Conservation (phyloP, 2,329 filamentous ascomycete species). For the Fusarium abutilonis region DNA sequence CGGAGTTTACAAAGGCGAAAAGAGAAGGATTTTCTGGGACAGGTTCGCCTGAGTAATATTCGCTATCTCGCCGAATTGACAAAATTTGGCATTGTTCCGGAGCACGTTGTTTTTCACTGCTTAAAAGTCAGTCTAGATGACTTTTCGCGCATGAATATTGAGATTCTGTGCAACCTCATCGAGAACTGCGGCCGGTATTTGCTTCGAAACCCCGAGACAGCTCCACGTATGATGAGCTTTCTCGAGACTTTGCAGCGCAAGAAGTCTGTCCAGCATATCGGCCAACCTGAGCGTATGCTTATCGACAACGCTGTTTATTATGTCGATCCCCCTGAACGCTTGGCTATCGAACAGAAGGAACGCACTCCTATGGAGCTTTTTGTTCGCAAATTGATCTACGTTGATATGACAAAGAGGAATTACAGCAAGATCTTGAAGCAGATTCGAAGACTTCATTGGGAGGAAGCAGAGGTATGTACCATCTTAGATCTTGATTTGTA, state of each 20-base stretch:
- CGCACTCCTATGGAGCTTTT: conserved; percentile 92
- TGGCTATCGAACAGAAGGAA: conserved; percentile 96
- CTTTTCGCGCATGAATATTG: conserved; percentile 98
- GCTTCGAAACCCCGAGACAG: conserved; percentile 89
- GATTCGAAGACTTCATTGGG: conserved; percentile 95
- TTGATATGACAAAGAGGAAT: conserved; percentile 93
- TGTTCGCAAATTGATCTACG: conserved; percentile 89
- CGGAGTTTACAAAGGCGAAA: conserved; percentile 96
- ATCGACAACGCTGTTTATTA: conserved; percentile 99
- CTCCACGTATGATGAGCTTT: conserved; percentile 92
- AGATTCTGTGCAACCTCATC: conserved; percentile 94
- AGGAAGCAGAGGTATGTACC: conserved; percentile 79
- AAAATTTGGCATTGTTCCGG: conserved; percentile 96
- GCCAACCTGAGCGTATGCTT: conserved; percentile 95
- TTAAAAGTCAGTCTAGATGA: conserved; percentile 97
- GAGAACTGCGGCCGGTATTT: conserved; percentile 97
- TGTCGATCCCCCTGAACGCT: conserved; percentile 91
- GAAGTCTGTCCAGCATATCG: conserved; percentile 93
- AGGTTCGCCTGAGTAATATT: conserved; percentile 92
- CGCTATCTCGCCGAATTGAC: conserved; percentile 98
- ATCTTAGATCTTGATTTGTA: too few species aligned
- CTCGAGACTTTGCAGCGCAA: conserved; percentile 95
- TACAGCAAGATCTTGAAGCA: conserved; percentile 94
- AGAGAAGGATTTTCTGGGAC: conserved; percentile 95
- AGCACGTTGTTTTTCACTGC: conserved; percentile 98